Evolutionary conservation across 495 filamentous ascomycete genomes (phyloP).

Genomic region (Lasiosphaeriaceae sp.): DNA sequence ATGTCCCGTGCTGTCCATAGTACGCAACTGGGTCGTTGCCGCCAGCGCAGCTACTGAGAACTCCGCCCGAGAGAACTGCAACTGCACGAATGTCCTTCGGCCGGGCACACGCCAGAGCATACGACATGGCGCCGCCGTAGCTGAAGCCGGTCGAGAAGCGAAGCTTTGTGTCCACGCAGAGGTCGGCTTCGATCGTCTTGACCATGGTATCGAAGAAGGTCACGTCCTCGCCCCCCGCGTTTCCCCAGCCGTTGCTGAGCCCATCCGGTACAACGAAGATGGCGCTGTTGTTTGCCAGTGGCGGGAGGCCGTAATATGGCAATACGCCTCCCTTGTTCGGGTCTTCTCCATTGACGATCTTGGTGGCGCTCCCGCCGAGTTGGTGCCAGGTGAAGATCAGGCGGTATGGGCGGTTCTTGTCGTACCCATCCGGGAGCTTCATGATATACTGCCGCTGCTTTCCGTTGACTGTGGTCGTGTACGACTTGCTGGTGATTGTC

Average conservation of each 20-base stretch:
- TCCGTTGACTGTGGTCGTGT: conserved; percentile 29
- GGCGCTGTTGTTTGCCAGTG: conserved; percentile 33
- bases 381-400: conserved; percentile 43
- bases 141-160: conserved; percentile 48
- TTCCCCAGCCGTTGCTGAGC: conserved; percentile 46
- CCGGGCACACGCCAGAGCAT: conserved; percentile 40
- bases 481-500: conserved; percentile 26
- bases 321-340: conserved; percentile 26
- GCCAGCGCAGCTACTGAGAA: conserved; percentile 34
- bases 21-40: conserved; percentile 44
- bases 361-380: conserved; percentile 34
- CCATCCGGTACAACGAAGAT: conserved; percentile 47
- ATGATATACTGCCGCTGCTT: conserved; percentile 35
- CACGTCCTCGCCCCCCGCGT: conserved; percentile 40
- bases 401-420: conserved; percentile 37
- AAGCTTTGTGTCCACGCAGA: conserved; percentile 43
- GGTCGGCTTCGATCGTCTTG: conserved; percentile 33
- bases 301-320: conserved; percentile 40
- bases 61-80: conserved; percentile 35
- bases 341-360: conserved; percentile 35
- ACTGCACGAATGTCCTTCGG: conserved; percentile 41
- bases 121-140: conserved; percentile 50
- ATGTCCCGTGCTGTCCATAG: conserved; percentile 40
- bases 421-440: conserved; percentile 40
- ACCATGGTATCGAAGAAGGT: conserved; percentile 39